phyloP scores from a whole-genome alignment of 2,329 filamentous ascomycete genomes.

The Lachnellula arida region DNA sequence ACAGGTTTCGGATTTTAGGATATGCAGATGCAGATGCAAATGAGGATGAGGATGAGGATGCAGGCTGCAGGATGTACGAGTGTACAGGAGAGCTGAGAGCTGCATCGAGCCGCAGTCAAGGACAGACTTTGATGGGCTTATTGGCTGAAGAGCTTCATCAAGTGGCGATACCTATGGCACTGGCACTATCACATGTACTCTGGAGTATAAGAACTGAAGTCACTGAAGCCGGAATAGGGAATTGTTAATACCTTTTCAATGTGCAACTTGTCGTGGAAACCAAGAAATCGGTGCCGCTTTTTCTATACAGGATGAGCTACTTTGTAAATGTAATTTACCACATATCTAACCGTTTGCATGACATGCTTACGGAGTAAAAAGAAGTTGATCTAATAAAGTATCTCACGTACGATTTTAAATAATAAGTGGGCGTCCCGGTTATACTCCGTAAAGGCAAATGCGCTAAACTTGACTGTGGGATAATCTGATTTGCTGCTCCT shows the following conservation, averaged over 20 bases:
- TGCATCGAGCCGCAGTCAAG: conserved; percentile 5
- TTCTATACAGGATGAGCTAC: not conserved
- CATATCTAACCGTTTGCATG: not conserved
- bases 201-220: not conserved
- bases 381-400: not conserved
- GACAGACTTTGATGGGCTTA: not conserved
- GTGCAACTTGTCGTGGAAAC: too few species aligned
- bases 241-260: not conserved
- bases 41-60: not conserved
- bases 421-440: not conserved
- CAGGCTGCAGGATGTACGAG: not conserved
- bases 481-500: not conserved
- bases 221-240: not conserved
- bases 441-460: not conserved
- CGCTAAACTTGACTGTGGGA: too few species aligned
- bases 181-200: not conserved
- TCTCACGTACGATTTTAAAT: not conserved
- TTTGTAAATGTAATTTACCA: not conserved
- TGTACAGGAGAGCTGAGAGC: not conserved
- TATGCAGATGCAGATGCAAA: not conserved
- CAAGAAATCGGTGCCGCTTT: not conserved
- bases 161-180: not conserved
- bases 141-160: not conserved
- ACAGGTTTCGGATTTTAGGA: not conserved
- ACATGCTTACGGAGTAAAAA: not conserved